A percentile compares a stretch with the other conserved stretches of the same genome.
These are phyloP conservation scores for Delonix regia DNA, from an alignment of 306 rosid species.

Conservation along the genomic window DNA sequence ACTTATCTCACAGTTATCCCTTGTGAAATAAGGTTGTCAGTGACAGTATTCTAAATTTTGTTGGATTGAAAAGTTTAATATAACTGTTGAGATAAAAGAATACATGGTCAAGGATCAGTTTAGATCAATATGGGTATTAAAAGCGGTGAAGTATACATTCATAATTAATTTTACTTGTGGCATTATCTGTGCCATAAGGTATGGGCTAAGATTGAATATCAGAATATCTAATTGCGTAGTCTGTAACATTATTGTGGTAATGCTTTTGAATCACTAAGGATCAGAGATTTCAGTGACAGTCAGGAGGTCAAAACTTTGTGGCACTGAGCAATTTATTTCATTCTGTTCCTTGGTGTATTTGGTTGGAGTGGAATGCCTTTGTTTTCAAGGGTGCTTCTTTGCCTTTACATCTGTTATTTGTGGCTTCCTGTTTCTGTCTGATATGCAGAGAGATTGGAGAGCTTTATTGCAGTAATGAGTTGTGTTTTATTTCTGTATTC, in stretches of 20 bases:
- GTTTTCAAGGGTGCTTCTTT: not conserved
- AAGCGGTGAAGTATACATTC: not conserved
- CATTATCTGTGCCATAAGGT: not conserved
- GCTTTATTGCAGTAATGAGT: conserved; percentile 1
- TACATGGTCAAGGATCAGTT: not conserved
- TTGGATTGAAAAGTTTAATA: conserved; percentile 12
- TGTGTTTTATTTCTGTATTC: not conserved
- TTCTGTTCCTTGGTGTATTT: not conserved
- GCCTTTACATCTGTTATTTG: not conserved
- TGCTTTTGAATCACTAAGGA: conserved; percentile 4
- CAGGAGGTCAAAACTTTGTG: not conserved
- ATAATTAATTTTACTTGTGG: not conserved
- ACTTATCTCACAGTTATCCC: conserved; percentile 6
- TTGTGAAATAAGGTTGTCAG: conserved; percentile 5
- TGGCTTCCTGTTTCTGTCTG: not conserved
- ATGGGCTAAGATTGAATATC: not conserved
- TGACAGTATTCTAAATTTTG: not conserved
- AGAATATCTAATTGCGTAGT: not conserved
- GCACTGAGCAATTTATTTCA: not conserved
- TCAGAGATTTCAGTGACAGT: not conserved
- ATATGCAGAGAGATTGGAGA: not conserved
- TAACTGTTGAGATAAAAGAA: not conserved
- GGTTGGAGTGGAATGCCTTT: not conserved
- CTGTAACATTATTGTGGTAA: not conserved
- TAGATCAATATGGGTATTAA: not conserved